Evolutionary conservation across 2,329 filamentous ascomycete genomes (phyloP).

Genomic region (Penicillium psychrosexuale): DNA sequence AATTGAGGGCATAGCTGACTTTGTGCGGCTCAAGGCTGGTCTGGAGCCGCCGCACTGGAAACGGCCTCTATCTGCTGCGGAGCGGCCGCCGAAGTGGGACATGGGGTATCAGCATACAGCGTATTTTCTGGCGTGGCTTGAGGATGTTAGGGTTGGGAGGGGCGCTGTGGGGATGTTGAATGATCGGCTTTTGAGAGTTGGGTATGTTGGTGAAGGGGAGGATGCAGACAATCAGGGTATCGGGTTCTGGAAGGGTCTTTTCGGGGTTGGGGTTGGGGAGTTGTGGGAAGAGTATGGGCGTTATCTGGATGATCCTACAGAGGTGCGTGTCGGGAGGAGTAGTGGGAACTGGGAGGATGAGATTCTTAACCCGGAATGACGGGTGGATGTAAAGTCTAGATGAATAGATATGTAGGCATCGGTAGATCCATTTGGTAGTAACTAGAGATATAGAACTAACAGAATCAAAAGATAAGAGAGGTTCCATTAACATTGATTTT

Average conservation of each 20-base stretch:
- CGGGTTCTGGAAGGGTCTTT: constrained; percentile 48
- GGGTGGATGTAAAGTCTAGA: background rate
- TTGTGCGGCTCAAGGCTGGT: constrained; percentile 72
- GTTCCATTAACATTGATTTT: constrained; percentile 14
- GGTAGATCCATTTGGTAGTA: background rate
- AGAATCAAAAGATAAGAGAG: background rate
- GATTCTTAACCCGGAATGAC: constrained; percentile 22
- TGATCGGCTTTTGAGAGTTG: constrained; percentile 36
- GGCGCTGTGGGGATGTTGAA: constrained; percentile 61
- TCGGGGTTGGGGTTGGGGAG: constrained; percentile 63
- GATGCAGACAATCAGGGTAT: background rate
- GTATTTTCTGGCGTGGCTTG: constrained; percentile 85
- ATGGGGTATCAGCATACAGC: constrained; percentile 85
- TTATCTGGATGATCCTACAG: constrained; percentile 40
- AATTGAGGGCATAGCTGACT: constrained; percentile 90
- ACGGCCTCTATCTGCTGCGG: constrained; percentile 44
- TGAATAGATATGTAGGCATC: background rate
- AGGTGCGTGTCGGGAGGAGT: background rate
- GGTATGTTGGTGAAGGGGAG: constrained; percentile 33
- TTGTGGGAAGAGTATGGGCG: constrained; percentile 72
- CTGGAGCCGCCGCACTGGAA: constrained; percentile 84
- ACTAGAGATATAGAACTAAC: background rate
- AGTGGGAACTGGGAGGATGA: constrained; percentile 29
- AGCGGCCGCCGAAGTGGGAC: constrained; percentile 68
- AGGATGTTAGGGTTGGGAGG: constrained; percentile 64